Evolutionary conservation across 169 alveolate genomes (phyloP).

Genomic region (Theileria luwenshuni): DNA sequence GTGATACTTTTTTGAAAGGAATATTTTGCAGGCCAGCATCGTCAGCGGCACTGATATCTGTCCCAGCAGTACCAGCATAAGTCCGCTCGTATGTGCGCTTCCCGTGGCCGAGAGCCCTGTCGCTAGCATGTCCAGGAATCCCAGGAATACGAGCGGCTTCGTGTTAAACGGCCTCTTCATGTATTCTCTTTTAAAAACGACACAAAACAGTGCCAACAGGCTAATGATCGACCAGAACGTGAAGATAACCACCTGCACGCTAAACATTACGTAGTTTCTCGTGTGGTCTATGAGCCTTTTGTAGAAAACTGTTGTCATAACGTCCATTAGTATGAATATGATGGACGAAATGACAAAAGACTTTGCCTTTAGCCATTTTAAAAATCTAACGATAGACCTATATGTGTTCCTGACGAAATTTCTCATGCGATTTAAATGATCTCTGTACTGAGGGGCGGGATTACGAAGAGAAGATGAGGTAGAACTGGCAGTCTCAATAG

Average conservation of each 20-base stretch:
- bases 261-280: conserved; percentile 56
- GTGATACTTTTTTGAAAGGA: conserved; percentile 48
- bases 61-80: conserved; percentile 50
- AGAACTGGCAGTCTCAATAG: background rate
- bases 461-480: background rate
- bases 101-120: conserved; percentile 52
- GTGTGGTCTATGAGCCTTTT: conserved; percentile 66
- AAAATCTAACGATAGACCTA: background rate
- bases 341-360: conserved; percentile 28
- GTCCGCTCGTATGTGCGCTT: conserved; percentile 65
- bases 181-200: conserved; percentile 19
- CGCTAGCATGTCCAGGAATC: conserved; percentile 41
- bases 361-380: conserved; percentile 16
- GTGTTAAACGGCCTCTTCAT: conserved; percentile 50
- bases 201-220: conserved; percentile 15
- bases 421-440: conserved; percentile 8
- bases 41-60: conserved; percentile 66
- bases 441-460: background rate
- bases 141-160: conserved; percentile 33
- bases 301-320: conserved; percentile 45
- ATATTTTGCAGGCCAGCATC: conserved; percentile 46
- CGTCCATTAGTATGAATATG: conserved; percentile 55
- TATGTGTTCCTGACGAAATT: background rate
- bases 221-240: conserved; percentile 16
- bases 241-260: conserved; percentile 31